Base-by-base conservation (phyloP, 106 monocot species). In the Alisma plantagoaquatica region DNA sequence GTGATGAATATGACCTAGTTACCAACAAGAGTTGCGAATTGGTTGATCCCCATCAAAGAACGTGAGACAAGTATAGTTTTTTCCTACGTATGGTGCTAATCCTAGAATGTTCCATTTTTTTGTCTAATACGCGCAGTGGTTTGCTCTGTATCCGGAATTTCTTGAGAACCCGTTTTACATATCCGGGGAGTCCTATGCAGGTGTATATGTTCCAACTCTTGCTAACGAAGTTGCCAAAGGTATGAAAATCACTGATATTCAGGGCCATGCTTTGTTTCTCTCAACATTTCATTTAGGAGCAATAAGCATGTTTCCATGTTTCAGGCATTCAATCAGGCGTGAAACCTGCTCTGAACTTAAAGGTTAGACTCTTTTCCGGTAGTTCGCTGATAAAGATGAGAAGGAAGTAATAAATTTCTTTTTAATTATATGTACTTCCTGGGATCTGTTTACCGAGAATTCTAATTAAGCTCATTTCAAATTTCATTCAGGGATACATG, bases 131-230 rank as follows among this genome's bases (percentile, higher is more conserved):
- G 8, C 24, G 10, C 79, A 89, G 89, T 89, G 89, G 89, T 89
- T 89, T 62, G 56, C 70, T 30, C 57, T 49, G 27, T 83, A 89
- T 31, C 79, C 89, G 10, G 83, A 89, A 66, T 89, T 83, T 29
- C 79, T 76, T 29, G 22, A 21, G 17, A 89, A 89, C 46, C 70
- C 79, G 10, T 83, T 89, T 62, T 89, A 64, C 25, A 83, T 89
- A 31, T 6, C 70, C 49, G 89, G 89, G 4, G 89, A 89, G 46
- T 83, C 89, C 21, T 89, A 83, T 83, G 89, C 89, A 19, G 89
- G 89, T 15, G 73, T 89, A 0, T 83, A 83, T 55, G 76, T 89
- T 47, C 89, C 89, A 10, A 83, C 83, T 27, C 83, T 89, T 62
- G 61, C 83, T 24, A 23, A 54, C 44, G 83, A 76, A 62, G 83